Percentiles rank a stretch among this genome's conserved stretches.
Conservation (phyloP, 805 yeast genomes). For the Komagataella pastoris region DNA sequence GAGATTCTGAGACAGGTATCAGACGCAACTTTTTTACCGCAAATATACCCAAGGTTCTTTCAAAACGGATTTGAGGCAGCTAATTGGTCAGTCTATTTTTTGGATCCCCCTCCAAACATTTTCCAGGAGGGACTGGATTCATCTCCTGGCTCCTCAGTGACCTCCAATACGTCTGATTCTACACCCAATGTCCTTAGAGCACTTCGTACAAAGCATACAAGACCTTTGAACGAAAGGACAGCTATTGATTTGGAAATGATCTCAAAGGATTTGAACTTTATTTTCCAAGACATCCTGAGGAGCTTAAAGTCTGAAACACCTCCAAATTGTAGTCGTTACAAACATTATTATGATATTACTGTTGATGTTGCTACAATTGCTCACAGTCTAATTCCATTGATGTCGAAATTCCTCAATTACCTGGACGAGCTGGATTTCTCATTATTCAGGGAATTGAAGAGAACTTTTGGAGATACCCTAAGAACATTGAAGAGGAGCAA, state of each 20-base stretch:
- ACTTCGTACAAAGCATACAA: neutral
- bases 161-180: neutral
- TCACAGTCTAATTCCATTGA: neutral
- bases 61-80: conserved; percentile 62
- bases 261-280: neutral
- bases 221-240: neutral
- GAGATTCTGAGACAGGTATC: neutral
- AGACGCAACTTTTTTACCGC: conserved; percentile 24
- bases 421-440: neutral
- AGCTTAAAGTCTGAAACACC: neutral
- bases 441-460: neutral
- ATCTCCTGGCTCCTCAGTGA: conserved; percentile 5
- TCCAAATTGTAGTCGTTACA: neutral
- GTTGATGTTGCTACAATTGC: neutral
- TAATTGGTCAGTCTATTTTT: conserved; percentile 64
- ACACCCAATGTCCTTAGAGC: neutral
- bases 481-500: neutral
- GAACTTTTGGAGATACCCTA: neutral
- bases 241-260: neutral
- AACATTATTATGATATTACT: neutral
- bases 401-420: neutral
- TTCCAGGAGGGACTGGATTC: conserved; percentile 5
- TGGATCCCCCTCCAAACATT: conserved; percentile 3
- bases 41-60: conserved; percentile 56
- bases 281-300: neutral